These are phyloP conservation scores for Trichoderma asperellum DNA, from an alignment of 2,329 filamentous ascomycete genomes.

Conservation along the genomic window DNA sequence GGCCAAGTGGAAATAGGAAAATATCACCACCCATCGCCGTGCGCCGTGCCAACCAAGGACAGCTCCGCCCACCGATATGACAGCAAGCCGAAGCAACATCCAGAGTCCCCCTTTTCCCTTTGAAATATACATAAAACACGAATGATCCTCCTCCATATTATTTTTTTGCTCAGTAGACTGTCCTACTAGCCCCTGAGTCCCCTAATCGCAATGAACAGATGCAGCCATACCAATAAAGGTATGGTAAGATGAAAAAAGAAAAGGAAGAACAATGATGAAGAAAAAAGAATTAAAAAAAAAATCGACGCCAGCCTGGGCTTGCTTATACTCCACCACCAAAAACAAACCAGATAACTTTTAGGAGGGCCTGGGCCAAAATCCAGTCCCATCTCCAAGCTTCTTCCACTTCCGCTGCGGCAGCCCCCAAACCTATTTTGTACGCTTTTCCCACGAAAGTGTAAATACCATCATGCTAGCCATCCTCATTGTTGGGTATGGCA, in stretches of 20 bases:
- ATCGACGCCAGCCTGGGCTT: slow-evolving; percentile 31
- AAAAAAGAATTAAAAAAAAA: slow-evolving; percentile 28
- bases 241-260: slow-evolving; percentile 30
- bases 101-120: slow-evolving; percentile 22
- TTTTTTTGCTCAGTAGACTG: slow-evolving; percentile 17
- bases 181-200: slow-evolving; percentile 15
- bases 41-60: slow-evolving; percentile 30
- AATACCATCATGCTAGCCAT: background rate
- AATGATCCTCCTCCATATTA: slow-evolving; percentile 25
- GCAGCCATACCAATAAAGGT: slow-evolving; percentile 32
- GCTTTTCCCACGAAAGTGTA: background rate
- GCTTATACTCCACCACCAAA: slow-evolving; percentile 32
- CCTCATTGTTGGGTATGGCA: background rate
- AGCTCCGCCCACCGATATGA: slow-evolving; percentile 29
- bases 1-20: slow-evolving; percentile 27
- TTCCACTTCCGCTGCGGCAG: background rate
- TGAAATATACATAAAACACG: slow-evolving; percentile 29
- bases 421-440: background rate
- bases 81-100: slow-evolving; percentile 28
- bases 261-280: slow-evolving; percentile 12
- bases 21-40: slow-evolving; percentile 29
- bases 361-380: slow-evolving; percentile 40
- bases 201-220: slow-evolving; percentile 28
- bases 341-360: slow-evolving; percentile 32
- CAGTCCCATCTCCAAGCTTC: slow-evolving; percentile 35